Conservation (phyloP, 139 green algal species). For the Micractinium conductrix region DNA sequence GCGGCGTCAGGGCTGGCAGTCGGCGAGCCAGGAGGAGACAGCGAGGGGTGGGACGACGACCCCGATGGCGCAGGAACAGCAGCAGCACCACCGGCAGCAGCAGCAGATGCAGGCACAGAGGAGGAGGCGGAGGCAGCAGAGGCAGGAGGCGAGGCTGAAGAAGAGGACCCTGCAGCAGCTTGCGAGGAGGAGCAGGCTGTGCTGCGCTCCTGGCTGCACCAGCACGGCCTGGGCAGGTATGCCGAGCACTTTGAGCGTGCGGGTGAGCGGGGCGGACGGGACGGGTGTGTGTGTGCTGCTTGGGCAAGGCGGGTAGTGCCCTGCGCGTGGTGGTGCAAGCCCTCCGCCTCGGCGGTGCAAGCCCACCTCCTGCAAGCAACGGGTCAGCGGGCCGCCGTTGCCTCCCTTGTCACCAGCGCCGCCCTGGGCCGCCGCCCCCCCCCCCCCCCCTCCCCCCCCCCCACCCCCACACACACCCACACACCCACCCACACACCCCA, state of each 20-base stretch:
- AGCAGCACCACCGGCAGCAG: not conserved
- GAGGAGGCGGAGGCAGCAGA: not conserved
- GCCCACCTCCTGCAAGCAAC: not conserved
- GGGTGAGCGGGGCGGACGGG: not conserved
- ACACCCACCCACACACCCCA: too few relatives aligned
- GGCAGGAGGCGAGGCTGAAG: not conserved
- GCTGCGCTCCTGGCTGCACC: constrained; percentile 10
- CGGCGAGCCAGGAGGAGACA: not conserved
- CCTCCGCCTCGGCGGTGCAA: too few relatives aligned
- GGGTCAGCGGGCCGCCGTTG: too few relatives aligned
- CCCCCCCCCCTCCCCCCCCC: too few relatives aligned
- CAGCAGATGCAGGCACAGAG: not conserved
- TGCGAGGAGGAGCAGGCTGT: not conserved
- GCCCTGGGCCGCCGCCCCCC: too few relatives aligned
- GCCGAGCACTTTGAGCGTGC: constrained; percentile 25
- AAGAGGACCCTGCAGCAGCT: not conserved
- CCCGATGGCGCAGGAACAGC: not conserved
- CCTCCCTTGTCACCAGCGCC: too few relatives aligned
- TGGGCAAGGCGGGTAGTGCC: too few relatives aligned
- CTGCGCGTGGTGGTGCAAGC: too few relatives aligned
- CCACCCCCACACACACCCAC: too few relatives aligned
- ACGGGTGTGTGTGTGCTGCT: too few relatives aligned
- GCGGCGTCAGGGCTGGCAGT: not conserved
- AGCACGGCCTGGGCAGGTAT: constrained; percentile 32
- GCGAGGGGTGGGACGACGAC: not conserved